Evolutionary conservation across 805 yeast species (phyloP), one percentile per base, ranked within the genome.

Genomic region (Saturnispora sekii): DNA sequence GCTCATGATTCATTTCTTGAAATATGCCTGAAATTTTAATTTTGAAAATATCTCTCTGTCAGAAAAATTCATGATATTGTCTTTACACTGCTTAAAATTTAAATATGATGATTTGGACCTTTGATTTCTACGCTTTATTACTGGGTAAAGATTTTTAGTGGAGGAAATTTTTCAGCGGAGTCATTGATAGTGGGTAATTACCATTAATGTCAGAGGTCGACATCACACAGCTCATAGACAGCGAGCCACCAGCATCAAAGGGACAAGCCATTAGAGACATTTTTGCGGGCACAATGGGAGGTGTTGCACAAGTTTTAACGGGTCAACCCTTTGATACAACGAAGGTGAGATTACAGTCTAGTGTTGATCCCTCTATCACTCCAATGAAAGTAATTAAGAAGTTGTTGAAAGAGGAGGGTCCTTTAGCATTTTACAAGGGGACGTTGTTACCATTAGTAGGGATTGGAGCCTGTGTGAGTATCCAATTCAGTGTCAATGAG

Each of bases 281-380:
- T 40, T 65, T 84, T 44, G 94, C 95, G 4, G 98, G 98, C 16
- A 90, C 97, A 14, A 73, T 82, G 53, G 97, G 97, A 46, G 98
- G 98, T 44, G 77, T 93, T 26, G 90, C 97, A 6, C 98, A 93
- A 65, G 97, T 93, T 7, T 67, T 93, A 31, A 84, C 83, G 11
- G 98, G 98, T 18, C 97, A 93, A 64, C 97, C 97, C 7, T 90
- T 90, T 58, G 97, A 89, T 61, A 85, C 96, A 9, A 85, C 93
- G 38, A 90, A 90, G 65, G 97, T 93, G 16, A 72, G 98, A 43
- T 70, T 93, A 40, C 97, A 93, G 59, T 81, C 94, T 2, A 79
- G 88, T 2, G 79, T 79, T 31, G 93, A 95, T 4, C 72, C 76
- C 14, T 84, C 83, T 55, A 64, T 64, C 16, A 55, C 62, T 4